Conservation (phyloP, 768 basidiomycete species). For the Auricularia heimuer region DNA sequence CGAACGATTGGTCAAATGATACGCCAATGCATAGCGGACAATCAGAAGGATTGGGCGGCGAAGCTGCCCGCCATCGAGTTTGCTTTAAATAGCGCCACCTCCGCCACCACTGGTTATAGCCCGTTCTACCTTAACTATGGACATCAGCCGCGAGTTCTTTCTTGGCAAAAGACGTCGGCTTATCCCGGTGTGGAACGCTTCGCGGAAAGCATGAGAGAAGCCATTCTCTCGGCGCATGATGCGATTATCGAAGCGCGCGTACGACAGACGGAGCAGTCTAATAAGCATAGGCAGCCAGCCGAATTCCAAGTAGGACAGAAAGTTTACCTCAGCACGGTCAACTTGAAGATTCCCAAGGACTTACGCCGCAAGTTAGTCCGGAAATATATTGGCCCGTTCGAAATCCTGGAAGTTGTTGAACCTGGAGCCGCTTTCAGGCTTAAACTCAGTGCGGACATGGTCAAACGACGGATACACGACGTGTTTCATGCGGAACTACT, state of each 20-base stretch:
- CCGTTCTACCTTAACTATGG: constrained; percentile 30
- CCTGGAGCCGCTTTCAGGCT: constrained; percentile 16
- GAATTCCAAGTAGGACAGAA: constrained; percentile 20
- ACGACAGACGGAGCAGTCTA: constrained; percentile 1
- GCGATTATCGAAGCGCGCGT: constrained; percentile 4
- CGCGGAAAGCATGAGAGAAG: constrained; percentile 1
- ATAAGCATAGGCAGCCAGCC: constrained; percentile 2
- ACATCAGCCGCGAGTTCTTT: constrained; percentile 20
- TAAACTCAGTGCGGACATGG: constrained; percentile 16
- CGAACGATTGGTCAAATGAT: constrained; percentile 3
- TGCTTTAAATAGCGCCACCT: constrained; percentile 27
- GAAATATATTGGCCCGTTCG: constrained; percentile 31
- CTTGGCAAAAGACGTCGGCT: constrained; percentile 15
- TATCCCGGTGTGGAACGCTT: constrained; percentile 5
- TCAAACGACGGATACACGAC: constrained; percentile 13
- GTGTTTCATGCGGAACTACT: constrained; percentile 29
- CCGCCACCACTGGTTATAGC: constrained; percentile 25
- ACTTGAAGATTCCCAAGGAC: constrained; percentile 26
- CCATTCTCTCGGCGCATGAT: constrained; percentile 10
- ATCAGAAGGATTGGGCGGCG: constrained; percentile 23
- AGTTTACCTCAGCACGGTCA: constrained; percentile 28
- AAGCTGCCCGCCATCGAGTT: constrained; percentile 26
- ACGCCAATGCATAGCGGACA: neutral
- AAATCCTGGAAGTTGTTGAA: constrained; percentile 13
- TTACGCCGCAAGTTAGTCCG: constrained; percentile 27